Evolutionary conservation across 2,329 filamentous ascomycete species (phyloP).

Genomic region (Cyphellophora europaea): DNA sequence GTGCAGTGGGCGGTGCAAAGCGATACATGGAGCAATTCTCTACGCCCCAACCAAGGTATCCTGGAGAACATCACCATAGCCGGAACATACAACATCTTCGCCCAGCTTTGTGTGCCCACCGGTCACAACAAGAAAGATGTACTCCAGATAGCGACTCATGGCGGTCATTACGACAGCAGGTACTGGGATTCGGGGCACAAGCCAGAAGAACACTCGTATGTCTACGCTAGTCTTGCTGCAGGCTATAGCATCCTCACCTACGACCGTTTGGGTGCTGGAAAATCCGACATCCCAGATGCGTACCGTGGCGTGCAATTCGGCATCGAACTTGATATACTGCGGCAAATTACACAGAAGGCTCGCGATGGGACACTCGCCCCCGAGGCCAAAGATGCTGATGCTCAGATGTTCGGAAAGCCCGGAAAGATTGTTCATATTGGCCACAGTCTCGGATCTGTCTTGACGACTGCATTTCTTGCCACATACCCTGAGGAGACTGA

Average conservation of each 20-base stretch:
- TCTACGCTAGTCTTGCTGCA: slow-evolving; percentile 24
- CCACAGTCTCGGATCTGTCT: slow-evolving; percentile 26
- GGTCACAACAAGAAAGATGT: slow-evolving; percentile 6
- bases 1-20: slow-evolving; percentile 11
- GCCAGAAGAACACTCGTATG: slow-evolving; percentile 26
- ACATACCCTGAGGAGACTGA: slow-evolving; percentile 25
- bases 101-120: slow-evolving; percentile 11
- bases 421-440: slow-evolving; percentile 26
- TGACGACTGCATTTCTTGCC: slow-evolving; percentile 24
- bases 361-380: slow-evolving; percentile 24
- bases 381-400: slow-evolving; percentile 8
- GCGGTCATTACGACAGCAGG: slow-evolving; percentile 8
- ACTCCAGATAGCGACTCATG: slow-evolving; percentile 16
- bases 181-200: slow-evolving; percentile 25
- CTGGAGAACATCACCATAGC: slow-evolving; percentile 15
- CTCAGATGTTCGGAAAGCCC: slow-evolving; percentile 16
- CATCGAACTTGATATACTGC: slow-evolving; percentile 30
- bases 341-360: slow-evolving; percentile 26
- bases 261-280: slow-evolving; percentile 27
- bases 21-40: slow-evolving; percentile 11
- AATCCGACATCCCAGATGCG: slow-evolving; percentile 27
- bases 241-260: slow-evolving; percentile 33
- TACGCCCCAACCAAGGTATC: slow-evolving; percentile 1
- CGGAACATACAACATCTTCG: slow-evolving; percentile 16
- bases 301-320: slow-evolving; percentile 30